Evolutionary conservation across 306 rosid genomes (phyloP), one percentile per base, ranked within the genome.

Genomic region (Dalbergia oliveri): DNA sequence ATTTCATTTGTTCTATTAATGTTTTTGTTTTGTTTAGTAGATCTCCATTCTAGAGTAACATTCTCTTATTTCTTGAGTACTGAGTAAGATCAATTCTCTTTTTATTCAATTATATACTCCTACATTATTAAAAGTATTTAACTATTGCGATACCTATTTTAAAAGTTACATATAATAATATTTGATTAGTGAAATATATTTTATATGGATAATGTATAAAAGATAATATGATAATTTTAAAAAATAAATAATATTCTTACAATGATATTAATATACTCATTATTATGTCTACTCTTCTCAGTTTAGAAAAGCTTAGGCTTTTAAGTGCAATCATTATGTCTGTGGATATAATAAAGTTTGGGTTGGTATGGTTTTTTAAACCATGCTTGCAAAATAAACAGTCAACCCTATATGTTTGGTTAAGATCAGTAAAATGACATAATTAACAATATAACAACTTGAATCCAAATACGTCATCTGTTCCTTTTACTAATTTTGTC

Each of bases 381-480:
- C 69, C 9, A 43, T 51, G 44, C 33, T 80, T 80, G 63, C 26
- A 72, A 71, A 80, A 37, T 39, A 43, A 63, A 43, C 73, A 37
- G 67, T 41, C 73, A 23, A 49, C 78, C 26, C 50, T 66, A 7
- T n/a, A 39, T 53, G 67, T 51, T 53, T 72, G 65, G 73, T 63
- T 71, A 72, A 63, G 23, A 80, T 51, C 2, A 51, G 67, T 63
- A 62, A 72, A 80, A 72, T 80, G 73, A 72, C 73, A 72, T 23
- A 53, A 37, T 54, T 63, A 72, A 35, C 73, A 51, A 10, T 21
- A 39, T 11, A 37, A 63, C 39, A 51, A 26, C 39, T 26, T 21
- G 6, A 53, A 39, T 51, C 60, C 19, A 47, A 6, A 62, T 50
- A 23, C 73, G 73, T 53, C 66, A 39, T 51, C 51, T 8, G 21